phyloP scores from a whole-genome alignment of 2,329 filamentous ascomycete genomes.

The Onygenales sp. region DNA sequence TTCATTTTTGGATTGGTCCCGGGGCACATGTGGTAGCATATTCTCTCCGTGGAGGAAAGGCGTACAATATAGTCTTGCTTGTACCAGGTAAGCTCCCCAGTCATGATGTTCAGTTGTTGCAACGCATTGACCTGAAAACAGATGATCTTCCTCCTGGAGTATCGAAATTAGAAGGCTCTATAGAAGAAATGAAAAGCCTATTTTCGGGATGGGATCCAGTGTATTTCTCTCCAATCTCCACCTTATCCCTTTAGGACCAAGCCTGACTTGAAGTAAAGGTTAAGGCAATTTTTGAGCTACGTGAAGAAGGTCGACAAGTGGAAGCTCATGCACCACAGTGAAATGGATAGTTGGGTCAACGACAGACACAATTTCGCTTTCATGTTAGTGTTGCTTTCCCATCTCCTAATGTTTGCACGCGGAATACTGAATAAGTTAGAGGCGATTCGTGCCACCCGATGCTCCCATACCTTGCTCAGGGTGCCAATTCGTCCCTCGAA shows the following conservation, averaged over 20 bases:
- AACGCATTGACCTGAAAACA: too few species aligned
- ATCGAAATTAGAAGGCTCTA: slow-evolving; percentile 41
- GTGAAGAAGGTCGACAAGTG: slow-evolving; percentile 58
- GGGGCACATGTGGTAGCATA: slow-evolving; percentile 51
- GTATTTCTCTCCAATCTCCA: slow-evolving; percentile 10
- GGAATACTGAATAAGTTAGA: slow-evolving; percentile 6
- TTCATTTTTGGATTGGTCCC: slow-evolving; percentile 48
- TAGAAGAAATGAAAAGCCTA: slow-evolving; percentile 51
- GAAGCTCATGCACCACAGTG: slow-evolving; percentile 52
- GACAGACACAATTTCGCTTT: slow-evolving; percentile 41
- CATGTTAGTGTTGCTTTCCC: slow-evolving; percentile 18
- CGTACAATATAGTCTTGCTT: slow-evolving; percentile 59
- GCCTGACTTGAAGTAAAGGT: neutral
- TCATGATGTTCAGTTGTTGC: neutral
- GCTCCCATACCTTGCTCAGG: slow-evolving; percentile 55
- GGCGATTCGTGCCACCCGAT: slow-evolving; percentile 58
- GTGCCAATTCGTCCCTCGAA: slow-evolving; percentile 58
- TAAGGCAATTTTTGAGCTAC: slow-evolving; percentile 36
- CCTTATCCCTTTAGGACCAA: neutral
- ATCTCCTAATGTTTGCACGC: neutral
- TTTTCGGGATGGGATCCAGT: slow-evolving; percentile 59
- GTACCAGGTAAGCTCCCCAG: slow-evolving; percentile 54
- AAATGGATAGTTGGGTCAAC: slow-evolving; percentile 48
- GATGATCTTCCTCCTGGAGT: slow-evolving; percentile 29
- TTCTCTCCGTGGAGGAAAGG: slow-evolving; percentile 47